Percentiles rank a stretch among this genome's conserved stretches.
These are phyloP conservation scores for Pythium sukuiense DNA, from an alignment of 352 stramenopile species.

Conservation along the genomic window DNA sequence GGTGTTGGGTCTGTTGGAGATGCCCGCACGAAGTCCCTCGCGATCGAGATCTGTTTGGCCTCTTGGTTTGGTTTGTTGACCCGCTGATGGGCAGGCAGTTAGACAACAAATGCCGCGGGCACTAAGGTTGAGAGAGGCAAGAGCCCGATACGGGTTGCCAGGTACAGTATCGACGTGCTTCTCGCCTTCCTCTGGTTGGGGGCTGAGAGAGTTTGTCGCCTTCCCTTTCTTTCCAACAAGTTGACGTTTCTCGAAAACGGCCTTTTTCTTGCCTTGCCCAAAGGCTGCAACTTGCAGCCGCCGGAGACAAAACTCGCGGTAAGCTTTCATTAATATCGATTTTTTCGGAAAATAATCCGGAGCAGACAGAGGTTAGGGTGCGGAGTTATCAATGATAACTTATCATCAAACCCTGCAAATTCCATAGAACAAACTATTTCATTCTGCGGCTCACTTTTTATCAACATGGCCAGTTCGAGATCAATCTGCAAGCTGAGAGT, in stretches of 20 bases:
- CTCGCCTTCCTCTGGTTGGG: slow-evolving; percentile 2
- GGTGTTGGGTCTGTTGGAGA: background rate
- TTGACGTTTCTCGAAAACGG: slow-evolving; percentile 24
- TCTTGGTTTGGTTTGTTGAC: background rate
- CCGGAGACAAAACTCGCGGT: background rate
- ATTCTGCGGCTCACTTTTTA: background rate
- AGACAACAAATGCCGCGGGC: slow-evolving; percentile 7
- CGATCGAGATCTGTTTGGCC: background rate
- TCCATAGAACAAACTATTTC: slow-evolving; percentile 5
- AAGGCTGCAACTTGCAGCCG: slow-evolving; percentile 9
- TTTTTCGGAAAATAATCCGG: background rate
- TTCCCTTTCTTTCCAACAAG: slow-evolving; percentile 17
- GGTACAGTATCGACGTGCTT: background rate
- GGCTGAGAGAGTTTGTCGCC: slow-evolving; percentile 2
- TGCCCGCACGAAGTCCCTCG: background rate
- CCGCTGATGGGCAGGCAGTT: slow-evolving; percentile 5
- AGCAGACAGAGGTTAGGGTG: background rate
- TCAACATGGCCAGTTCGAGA: background rate
- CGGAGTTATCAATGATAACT: background rate
- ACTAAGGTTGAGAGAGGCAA: background rate
- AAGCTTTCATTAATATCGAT: slow-evolving; percentile 1
- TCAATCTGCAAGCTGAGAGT: background rate
- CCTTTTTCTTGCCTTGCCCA: slow-evolving; percentile 18
- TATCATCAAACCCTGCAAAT: background rate
- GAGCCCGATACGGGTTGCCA: background rate